Evolutionary conservation across 2,329 filamentous ascomycete genomes (phyloP), one percentile per base, ranked within the genome.

Genomic region (Fusarium proliferatum): DNA sequence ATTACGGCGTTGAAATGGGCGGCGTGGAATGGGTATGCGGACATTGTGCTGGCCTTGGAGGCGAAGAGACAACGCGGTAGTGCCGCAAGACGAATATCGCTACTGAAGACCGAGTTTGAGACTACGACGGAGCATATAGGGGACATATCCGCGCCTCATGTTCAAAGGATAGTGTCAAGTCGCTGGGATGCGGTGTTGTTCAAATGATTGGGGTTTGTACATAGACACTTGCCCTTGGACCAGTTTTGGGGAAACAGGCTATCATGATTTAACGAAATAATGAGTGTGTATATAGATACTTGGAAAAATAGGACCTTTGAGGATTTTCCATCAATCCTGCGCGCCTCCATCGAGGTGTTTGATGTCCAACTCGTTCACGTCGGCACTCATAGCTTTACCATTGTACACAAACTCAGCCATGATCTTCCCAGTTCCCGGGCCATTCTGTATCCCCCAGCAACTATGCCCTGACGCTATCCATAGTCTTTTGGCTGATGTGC

Each of bases 171-270:
- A 30, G 7, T 21, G 45, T 30, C 19, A 48, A 30, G 26, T 10
- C 28, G 9, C 9, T 28, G 17, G 17, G 23, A 8, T 19, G 17
- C 11, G 43, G 21, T 21, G 11, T 15, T 15, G 26, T 21, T 48
- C 16, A 16, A 21, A 48, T 46, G 23, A 46, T 26, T 26, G 23
- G 43, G 23, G 13, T 6, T 13, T 26, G 4, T 19, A 26, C 9
- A 6, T 13, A 42, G 43, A 26, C 23, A 13, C 7, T 13, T 5
- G n/a, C 43, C 5, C 2, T 42, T 28, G 43, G 43, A 45, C 7
- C 4, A 26, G 4, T 26, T 45, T 26, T 0, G 2, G 0, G 17
- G 17, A 28, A 17, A 4, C 8, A 19, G 6, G 11, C 2, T 19
- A 28, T 28, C 23, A 13, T 11, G 11, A 46, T 46, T 26, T 19